phyloP scores from a whole-genome alignment of 148 eudicot species.

The Selenicereus undatus region DNA sequence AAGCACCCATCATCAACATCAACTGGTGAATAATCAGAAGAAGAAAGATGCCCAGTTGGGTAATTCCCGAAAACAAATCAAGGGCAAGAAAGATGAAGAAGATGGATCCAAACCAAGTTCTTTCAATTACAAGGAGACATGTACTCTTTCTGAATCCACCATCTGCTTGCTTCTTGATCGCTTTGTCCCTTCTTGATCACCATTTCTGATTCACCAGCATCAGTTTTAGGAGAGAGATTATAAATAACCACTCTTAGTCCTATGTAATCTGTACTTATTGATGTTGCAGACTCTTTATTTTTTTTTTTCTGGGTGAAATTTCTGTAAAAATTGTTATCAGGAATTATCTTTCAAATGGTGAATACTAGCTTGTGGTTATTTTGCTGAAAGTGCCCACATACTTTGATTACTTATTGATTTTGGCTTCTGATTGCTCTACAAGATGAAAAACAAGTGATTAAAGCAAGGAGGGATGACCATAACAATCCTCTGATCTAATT shows the following conservation, averaged over 20 bases:
- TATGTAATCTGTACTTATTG: neutral
- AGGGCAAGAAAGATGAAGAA: constrained; percentile 4
- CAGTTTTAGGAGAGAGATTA: neutral
- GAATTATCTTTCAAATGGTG: neutral
- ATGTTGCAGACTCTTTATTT: neutral
- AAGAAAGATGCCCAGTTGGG: neutral
- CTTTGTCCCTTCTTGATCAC: constrained; percentile 49
- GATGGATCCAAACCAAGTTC: neutral
- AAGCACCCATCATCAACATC: neutral
- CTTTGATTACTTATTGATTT: no score
- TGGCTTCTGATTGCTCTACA: neutral
- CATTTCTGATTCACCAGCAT: neutral
- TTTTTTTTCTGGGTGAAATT: neutral
- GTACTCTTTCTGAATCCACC: constrained; percentile 46
- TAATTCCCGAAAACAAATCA: neutral
- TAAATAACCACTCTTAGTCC: neutral
- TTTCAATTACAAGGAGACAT: constrained; percentile 8
- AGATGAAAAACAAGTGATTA: neutral
- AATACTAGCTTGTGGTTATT: neutral
- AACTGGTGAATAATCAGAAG: neutral
- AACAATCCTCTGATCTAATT: neutral
- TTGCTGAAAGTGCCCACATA: neutral
- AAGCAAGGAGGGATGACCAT: neutral
- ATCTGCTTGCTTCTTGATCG: constrained; percentile 63
- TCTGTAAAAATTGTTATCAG: neutral